Percentiles rank a stretch among this genome's conserved stretches.
These are phyloP conservation scores for Trapa bicornis DNA, from an alignment of 345 rosid genomes.

Conservation along the genomic window DNA sequence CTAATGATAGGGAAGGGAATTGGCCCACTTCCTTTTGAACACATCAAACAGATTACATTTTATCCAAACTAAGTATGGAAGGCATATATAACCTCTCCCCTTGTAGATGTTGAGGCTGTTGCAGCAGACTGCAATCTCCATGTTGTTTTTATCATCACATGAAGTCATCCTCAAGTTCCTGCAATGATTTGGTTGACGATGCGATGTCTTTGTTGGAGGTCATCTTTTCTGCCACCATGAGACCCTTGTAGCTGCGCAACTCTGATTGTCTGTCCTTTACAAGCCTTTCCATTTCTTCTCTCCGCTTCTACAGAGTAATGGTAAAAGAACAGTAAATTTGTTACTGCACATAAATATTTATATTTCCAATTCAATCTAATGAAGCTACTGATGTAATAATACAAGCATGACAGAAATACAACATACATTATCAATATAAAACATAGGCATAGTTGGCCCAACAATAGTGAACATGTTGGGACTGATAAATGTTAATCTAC, in stretches of 20 bases:
- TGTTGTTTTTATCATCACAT: conserved; percentile 33
- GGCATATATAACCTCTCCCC: no score
- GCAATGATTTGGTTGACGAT: conserved; percentile 64
- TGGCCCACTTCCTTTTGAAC: no score
- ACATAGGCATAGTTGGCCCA: no score
- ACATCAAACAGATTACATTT: no score
- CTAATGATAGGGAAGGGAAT: no score
- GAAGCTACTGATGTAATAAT: background rate
- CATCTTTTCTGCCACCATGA: conserved; percentile 95
- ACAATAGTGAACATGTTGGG: no score
- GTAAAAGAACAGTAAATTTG: background rate
- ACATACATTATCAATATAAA: background rate
- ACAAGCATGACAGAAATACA: background rate
- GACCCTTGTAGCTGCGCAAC: conserved; percentile 85
- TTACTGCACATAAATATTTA: background rate
- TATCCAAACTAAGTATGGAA: no score
- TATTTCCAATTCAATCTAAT: background rate
- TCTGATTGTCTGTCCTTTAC: conserved; percentile 92
- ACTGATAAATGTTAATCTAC: no score
- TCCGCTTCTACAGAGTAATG: conserved; percentile 47
- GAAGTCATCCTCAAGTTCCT: conserved; percentile 95
- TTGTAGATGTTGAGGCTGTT: no score
- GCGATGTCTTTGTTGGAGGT: conserved; percentile 91
- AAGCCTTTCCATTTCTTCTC: conserved; percentile 76
- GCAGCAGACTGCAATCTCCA: background rate